phyloP scores from a whole-genome alignment of 2,329 filamentous ascomycete genomes.

The Xenosphaeropsis pyriputrescens region DNA sequence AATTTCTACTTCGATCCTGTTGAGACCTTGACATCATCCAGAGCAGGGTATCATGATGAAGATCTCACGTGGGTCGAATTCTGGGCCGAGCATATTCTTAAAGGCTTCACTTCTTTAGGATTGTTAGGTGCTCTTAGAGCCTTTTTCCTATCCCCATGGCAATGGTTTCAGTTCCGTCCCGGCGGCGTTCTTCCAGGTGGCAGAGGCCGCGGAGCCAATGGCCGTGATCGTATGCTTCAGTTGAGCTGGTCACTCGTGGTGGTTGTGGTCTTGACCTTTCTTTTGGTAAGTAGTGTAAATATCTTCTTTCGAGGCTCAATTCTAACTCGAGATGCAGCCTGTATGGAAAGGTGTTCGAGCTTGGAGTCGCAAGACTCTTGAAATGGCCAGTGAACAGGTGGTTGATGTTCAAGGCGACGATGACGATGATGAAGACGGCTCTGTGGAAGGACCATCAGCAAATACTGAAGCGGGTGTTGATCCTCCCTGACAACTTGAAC shows the following conservation, averaged over 20 bases:
- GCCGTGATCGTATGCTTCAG: constrained; percentile 63
- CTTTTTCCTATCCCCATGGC: constrained; percentile 59
- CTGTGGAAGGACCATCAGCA: constrained; percentile 7
- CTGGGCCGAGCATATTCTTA: constrained; percentile 76
- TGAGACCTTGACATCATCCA: constrained; percentile 35
- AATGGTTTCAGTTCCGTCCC: constrained; percentile 60
- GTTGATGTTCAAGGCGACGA: constrained; percentile 60
- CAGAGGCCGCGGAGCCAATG: constrained; percentile 40
- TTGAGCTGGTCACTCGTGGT: constrained; percentile 69
- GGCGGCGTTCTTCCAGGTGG: constrained; percentile 37
- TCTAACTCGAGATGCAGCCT: constrained; percentile 28
- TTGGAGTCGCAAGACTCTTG: constrained; percentile 58
- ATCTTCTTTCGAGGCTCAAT: not conserved
- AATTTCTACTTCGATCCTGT: constrained; percentile 74
- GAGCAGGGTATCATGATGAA: constrained; percentile 31
- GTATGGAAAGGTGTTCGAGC: constrained; percentile 71
- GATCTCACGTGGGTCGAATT: constrained; percentile 61
- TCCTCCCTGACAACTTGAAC: not conserved
- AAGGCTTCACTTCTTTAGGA: constrained; percentile 82
- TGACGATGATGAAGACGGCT: constrained; percentile 30
- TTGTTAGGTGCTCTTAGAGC: constrained; percentile 76
- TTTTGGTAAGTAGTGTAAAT: constrained; percentile 42
- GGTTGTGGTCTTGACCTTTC: constrained; percentile 66
- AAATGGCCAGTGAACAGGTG: constrained; percentile 65
- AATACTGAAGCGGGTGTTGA: constrained; percentile 4